phyloP scores from a whole-genome alignment of 2,329 filamentous ascomycete species.

The Fusarium burgessii region DNA sequence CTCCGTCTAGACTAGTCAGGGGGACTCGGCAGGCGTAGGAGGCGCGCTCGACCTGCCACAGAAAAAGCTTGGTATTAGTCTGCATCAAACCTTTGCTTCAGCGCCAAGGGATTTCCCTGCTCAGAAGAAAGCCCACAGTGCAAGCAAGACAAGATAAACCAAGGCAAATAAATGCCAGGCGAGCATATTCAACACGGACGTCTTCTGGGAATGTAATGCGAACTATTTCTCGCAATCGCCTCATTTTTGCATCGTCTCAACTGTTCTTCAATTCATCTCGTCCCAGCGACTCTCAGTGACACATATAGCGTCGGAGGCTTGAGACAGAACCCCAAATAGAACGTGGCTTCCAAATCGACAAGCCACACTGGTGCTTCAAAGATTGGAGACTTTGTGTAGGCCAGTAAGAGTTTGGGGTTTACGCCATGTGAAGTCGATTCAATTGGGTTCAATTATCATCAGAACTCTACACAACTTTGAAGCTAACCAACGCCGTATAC shows the following conservation, averaged over 20 bases:
- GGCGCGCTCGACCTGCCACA: background rate
- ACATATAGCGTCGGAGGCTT: slow-evolving; percentile 12
- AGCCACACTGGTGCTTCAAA: slow-evolving; percentile 23
- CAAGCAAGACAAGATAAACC: background rate
- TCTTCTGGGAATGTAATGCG: background rate
- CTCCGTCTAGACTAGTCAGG: background rate
- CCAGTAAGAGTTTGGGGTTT: slow-evolving; percentile 3
- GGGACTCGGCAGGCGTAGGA: background rate
- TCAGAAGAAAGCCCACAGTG: background rate
- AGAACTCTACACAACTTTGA: background rate
- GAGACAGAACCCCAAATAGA: slow-evolving; percentile 22
- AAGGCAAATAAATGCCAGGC: background rate
- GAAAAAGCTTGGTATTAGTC: slow-evolving; percentile 1
- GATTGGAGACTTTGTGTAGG: background rate
- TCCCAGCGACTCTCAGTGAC: background rate
- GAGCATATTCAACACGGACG: background rate
- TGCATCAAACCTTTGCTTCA: background rate
- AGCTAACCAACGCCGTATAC: background rate
- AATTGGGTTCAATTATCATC: background rate
- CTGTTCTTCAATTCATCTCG: background rate
- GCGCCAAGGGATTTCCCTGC: background rate
- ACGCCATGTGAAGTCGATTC: background rate
- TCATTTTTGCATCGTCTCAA: background rate
- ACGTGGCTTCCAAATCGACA: slow-evolving; percentile 5
- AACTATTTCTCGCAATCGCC: background rate